Conservation (phyloP, 2,329 filamentous ascomycete species). For the Madurella fahalii region DNA sequence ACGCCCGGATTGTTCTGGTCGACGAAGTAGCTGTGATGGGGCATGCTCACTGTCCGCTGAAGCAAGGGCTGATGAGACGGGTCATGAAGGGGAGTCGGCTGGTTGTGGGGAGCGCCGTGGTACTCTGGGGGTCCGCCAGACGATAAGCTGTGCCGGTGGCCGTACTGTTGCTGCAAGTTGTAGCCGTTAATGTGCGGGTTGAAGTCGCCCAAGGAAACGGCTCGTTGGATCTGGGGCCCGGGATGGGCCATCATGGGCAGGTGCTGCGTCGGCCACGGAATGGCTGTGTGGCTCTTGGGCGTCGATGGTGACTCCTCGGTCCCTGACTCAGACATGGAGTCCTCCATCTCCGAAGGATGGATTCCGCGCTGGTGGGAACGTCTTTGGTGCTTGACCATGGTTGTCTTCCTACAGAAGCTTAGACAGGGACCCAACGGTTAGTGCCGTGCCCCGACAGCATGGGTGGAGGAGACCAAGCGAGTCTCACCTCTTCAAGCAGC, state of each 20-base stretch:
- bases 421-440: constrained; percentile 19
- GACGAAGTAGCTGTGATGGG: constrained; percentile 50
- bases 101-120: constrained; percentile 33
- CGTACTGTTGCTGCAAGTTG: constrained; percentile 41
- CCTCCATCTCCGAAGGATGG: constrained; percentile 52
- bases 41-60: constrained; percentile 46
- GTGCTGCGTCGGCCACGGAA: constrained; percentile 48
- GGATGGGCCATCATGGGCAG: constrained; percentile 37
- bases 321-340: constrained; percentile 54
- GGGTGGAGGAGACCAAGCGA: background rate
- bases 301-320: constrained; percentile 57
- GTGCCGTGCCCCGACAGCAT: constrained; percentile 8
- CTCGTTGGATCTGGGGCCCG: constrained; percentile 44
- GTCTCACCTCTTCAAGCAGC: constrained; percentile 57
- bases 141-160: constrained; percentile 46
- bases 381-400: constrained; percentile 64
- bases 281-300: constrained; percentile 45
- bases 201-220: constrained; percentile 53
- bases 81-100: constrained; percentile 32
- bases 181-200: constrained; percentile 47
- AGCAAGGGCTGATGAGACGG: constrained; percentile 35
- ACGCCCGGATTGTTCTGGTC: constrained; percentile 60
- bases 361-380: constrained; percentile 57
- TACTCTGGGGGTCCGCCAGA: constrained; percentile 43
- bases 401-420: constrained; percentile 69